Percentiles rank a stretch among this genome's conserved stretches.
These are phyloP conservation scores for Fomes fomentarius DNA, from an alignment of 1,284 basidiomycete genomes.

Conservation along the genomic window DNA sequence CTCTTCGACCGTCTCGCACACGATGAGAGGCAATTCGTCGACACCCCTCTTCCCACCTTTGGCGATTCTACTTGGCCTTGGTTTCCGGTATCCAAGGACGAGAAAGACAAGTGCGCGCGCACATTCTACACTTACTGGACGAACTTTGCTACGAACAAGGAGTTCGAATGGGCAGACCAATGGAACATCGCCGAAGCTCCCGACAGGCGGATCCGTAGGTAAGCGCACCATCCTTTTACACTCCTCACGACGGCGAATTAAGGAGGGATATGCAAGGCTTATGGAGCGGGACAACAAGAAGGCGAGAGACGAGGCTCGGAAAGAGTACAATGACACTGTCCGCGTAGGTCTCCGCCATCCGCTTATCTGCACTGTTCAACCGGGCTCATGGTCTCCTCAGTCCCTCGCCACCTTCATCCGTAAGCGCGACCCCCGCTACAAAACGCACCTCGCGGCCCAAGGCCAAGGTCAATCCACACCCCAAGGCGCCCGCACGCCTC, in stretches of 20 bases:
- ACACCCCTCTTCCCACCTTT: conserved; percentile 77
- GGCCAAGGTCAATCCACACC: conserved; percentile 37
- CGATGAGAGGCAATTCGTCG: conserved; percentile 74
- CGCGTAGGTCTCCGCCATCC: conserved; percentile 56
- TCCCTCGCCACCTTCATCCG: conserved; percentile 86
- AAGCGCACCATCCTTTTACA: conserved; percentile 15
- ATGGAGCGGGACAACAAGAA: conserved; percentile 99
- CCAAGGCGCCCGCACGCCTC: conserved; percentile 29
- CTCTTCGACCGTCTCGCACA: conserved; percentile 85
- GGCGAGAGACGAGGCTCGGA: conserved; percentile 81
- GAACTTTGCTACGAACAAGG: conserved; percentile 88
- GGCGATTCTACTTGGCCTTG: conserved; percentile 82
- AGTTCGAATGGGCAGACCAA: conserved; percentile 88
- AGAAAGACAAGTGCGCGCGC: conserved; percentile 52
- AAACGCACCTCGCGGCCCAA: conserved; percentile 65
- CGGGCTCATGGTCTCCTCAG: conserved; percentile 41
- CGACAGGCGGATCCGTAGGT: conserved; percentile 84
- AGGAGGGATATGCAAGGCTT: conserved; percentile 42
- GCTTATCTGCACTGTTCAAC: neutral
- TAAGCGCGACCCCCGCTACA: conserved; percentile 94
- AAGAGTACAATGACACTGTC: conserved; percentile 94
- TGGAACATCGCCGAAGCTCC: conserved; percentile 88
- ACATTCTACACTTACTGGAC: conserved; percentile 89
- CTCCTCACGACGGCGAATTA: neutral
- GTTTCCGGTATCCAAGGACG: conserved; percentile 49